Conservation (phyloP, 768 basidiomycete genomes). For the Boletus subparvulus region DNA sequence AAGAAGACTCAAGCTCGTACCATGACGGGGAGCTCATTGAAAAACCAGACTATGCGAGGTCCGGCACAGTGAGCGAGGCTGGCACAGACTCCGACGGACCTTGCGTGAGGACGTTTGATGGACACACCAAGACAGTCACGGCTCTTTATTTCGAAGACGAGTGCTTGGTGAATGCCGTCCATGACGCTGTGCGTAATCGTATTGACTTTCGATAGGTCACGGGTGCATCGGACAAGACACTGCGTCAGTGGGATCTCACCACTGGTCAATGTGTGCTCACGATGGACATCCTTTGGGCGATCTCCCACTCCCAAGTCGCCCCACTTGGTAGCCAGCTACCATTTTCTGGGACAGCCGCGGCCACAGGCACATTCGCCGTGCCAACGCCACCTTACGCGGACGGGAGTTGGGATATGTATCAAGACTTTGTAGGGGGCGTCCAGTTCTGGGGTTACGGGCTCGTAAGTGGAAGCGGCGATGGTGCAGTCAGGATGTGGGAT, state of each 20-base stretch:
- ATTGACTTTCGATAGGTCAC: conserved; percentile 66
- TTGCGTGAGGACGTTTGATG: conserved; percentile 78
- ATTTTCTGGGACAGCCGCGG: conserved; percentile 53
- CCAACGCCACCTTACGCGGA: conserved; percentile 88
- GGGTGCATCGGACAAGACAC: conserved; percentile 96
- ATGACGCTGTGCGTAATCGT: conserved; percentile 1
- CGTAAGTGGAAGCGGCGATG: conserved; percentile 95
- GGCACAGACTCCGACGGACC: conserved; percentile 45
- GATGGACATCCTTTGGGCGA: conserved; percentile 99
- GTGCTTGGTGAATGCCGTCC: conserved; percentile 63
- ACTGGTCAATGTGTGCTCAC: conserved; percentile 99
- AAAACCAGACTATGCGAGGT: conserved; percentile 41
- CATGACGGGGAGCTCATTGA: conserved; percentile 40
- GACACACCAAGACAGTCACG: conserved; percentile 91
- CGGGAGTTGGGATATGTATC: conserved; percentile 91
- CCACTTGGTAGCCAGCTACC: conserved; percentile 41
- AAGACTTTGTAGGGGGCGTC: conserved; percentile 95
- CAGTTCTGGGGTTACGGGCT: conserved; percentile 99
- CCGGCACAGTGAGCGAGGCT: conserved; percentile 38
- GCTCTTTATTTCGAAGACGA: conserved; percentile 94
- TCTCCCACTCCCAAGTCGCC: conserved; percentile 75
- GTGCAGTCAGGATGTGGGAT: conserved; percentile 99
- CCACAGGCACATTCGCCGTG: conserved; percentile 68
- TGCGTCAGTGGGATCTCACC: conserved; percentile 96
- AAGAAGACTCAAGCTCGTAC: conserved; percentile 51